A percentile compares a stretch with the other conserved stretches of the same genome.
Evolutionary conservation across 2,329 filamentous ascomycete species (phyloP).

Genomic region (Nemania sp.): DNA sequence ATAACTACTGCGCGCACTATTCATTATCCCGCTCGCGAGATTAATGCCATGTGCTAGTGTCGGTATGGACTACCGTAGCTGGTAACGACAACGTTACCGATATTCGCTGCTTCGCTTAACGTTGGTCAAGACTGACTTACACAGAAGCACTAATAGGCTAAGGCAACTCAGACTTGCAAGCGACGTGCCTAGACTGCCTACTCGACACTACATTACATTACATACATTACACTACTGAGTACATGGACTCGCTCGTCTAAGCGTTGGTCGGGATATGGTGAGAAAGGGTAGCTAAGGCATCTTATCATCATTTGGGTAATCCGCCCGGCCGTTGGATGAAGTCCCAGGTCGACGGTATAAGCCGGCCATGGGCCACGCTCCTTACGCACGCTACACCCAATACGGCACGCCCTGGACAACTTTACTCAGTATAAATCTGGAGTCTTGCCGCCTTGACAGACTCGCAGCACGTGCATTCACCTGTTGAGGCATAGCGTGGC

Average conservation of each 20-base stretch:
- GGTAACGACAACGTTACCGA: not conserved
- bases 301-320: not conserved
- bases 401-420: no score
- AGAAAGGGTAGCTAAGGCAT: no score
- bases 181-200: no score
- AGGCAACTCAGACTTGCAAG: no score
- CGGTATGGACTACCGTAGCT: conserved; percentile 10
- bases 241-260: not conserved
- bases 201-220: no score
- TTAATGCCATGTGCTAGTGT: not conserved
- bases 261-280: not conserved
- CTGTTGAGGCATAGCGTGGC: not conserved
- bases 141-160: no score
- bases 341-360: not conserved
- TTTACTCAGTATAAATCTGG: no score
- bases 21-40: conserved; percentile 10
- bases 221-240: no score
- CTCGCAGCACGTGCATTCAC: not conserved
- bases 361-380: no score
- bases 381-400: no score
- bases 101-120: conserved; percentile 7
- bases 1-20: no score
- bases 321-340: not conserved
- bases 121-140: not conserved
- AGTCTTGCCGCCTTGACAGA: no score